Base-by-base conservation (phyloP, 202 grass and related monocot genomes). In the Saccharum hybrid region DNA sequence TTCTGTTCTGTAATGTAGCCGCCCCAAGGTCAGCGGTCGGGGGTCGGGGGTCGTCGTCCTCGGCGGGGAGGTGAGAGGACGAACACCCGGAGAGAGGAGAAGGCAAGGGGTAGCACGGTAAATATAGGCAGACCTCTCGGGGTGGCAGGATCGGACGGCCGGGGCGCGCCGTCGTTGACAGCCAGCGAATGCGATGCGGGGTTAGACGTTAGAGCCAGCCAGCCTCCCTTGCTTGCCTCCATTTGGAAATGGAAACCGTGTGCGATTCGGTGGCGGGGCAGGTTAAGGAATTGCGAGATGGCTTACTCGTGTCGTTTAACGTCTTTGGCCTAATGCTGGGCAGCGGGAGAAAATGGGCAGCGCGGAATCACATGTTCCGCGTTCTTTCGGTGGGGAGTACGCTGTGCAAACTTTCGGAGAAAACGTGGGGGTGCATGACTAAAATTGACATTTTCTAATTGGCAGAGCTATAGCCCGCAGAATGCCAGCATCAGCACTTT, bases 121-220 rank as follows among this genome's bases (percentile, higher is more conserved):
- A 89, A 76, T 76, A 22, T 10, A 8, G 1, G 3, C 0, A 0
- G 7, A 3, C 4, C 13, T 23, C 68, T 51, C 2, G 66, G 11
- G n/a, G 7, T 15, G 13, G 14, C 4, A 10, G 6, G 74, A 83
- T 79, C 68, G 48, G 86, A 74, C 75, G 81, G 81, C 34, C 8
- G 3, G 13, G 30, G 7, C 14, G 61, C 21, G 59, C 22, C 21
- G 10, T 2, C 0, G 15, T n/a, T 54, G 10, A 40, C 28, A 66
- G 59, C 76, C 23, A 10, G 48, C 83, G 31, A 73, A 48, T 36
- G 83, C 79, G 67, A 68, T 75, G 66, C 82, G 67, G 73, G 68
- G 66, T 85, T 26, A 1, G 26, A n/a, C n/a, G n/a, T n/a, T n/a
- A n/a, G n/a, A n/a, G n/a, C n/a, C n/a, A n/a, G n/a, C n/a, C n/a